Conservation (phyloP, 805 yeast species). For the Nakazawaea pomicola region DNA sequence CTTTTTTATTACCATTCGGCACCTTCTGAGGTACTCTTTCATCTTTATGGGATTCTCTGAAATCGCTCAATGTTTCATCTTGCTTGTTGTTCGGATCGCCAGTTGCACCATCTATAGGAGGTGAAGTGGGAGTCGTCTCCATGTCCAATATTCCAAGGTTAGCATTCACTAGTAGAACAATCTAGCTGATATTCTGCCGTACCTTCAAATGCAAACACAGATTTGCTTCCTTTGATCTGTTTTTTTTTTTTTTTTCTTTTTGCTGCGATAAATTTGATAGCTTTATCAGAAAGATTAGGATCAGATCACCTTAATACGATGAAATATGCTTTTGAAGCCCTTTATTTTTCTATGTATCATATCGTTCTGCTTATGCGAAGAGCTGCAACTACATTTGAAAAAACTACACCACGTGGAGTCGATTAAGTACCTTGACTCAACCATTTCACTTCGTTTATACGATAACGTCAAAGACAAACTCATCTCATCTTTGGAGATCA, state of each 20-base stretch:
- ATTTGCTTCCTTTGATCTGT: too few relatives aligned
- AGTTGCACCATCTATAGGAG: not conserved
- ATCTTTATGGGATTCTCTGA: conserved; percentile 9
- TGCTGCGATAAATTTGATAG: too few relatives aligned
- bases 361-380: not conserved
- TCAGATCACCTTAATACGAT: not conserved
- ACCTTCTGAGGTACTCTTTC: not conserved
- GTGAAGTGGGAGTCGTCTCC: too few relatives aligned
- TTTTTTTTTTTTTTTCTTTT: too few relatives aligned
- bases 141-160: too few relatives aligned
- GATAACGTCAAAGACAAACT: conserved; percentile 1
- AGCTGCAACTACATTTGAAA: not conserved
- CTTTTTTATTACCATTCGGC: not conserved
- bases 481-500: conserved; percentile 8
- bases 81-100: not conserved
- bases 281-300: too few relatives aligned
- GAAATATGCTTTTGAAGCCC: not conserved
- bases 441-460: conserved; percentile 6
- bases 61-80: conserved; percentile 10
- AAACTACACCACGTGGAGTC: conserved; percentile 1
- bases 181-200: not conserved
- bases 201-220: too few relatives aligned
- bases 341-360: not conserved
- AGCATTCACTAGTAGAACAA: not conserved
- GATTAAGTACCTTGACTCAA: conserved; percentile 5